A percentile compares a stretch with the other conserved stretches of the same genome.
Evolutionary conservation across 495 filamentous ascomycete genomes (phyloP).

Genomic region (Hyaloscypha finlandica): DNA sequence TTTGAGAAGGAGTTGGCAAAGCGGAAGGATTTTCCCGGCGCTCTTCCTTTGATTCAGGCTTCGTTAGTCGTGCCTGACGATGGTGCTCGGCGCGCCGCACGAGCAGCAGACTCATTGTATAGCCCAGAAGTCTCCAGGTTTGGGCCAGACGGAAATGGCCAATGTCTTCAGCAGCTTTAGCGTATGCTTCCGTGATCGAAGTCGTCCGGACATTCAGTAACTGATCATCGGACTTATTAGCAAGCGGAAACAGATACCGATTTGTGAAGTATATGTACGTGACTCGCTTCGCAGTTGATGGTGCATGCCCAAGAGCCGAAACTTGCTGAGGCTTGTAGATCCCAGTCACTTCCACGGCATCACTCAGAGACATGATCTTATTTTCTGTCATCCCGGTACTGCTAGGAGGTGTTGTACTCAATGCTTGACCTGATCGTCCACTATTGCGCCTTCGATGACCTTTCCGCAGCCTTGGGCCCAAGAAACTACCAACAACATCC

Average conservation of each 20-base stretch:
- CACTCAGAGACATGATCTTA: slow-evolving; percentile 59
- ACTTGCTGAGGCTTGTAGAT: slow-evolving; percentile 57
- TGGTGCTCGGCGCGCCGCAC: slow-evolving; percentile 59
- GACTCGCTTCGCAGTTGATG: slow-evolving; percentile 52
- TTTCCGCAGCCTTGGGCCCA: slow-evolving; percentile 50
- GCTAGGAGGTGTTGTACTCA: slow-evolving; percentile 63
- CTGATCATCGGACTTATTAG: slow-evolving; percentile 38
- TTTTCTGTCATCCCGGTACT: slow-evolving; percentile 46
- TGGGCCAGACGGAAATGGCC: slow-evolving; percentile 67
- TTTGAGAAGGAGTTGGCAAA: background rate
- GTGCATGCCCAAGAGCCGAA: slow-evolving; percentile 62
- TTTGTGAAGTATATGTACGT: slow-evolving; percentile 61
- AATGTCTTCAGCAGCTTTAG: slow-evolving; percentile 58
- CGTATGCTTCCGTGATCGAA: slow-evolving; percentile 62
- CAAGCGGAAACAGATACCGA: slow-evolving; percentile 54
- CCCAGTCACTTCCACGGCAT: slow-evolving; percentile 59
- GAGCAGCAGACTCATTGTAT: slow-evolving; percentile 62
- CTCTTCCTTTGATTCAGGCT: slow-evolving; percentile 7
- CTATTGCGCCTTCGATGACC: slow-evolving; percentile 41
- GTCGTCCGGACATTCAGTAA: slow-evolving; percentile 42
- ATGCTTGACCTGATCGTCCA: slow-evolving; percentile 38
- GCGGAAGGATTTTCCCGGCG: background rate
- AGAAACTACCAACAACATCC: slow-evolving; percentile 60
- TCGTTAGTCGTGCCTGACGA: slow-evolving; percentile 42
- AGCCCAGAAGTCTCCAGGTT: slow-evolving; percentile 72